Evolutionary conservation across 2,329 filamentous ascomycete genomes (phyloP).

Genomic region (Aspergillus aculeatus): DNA sequence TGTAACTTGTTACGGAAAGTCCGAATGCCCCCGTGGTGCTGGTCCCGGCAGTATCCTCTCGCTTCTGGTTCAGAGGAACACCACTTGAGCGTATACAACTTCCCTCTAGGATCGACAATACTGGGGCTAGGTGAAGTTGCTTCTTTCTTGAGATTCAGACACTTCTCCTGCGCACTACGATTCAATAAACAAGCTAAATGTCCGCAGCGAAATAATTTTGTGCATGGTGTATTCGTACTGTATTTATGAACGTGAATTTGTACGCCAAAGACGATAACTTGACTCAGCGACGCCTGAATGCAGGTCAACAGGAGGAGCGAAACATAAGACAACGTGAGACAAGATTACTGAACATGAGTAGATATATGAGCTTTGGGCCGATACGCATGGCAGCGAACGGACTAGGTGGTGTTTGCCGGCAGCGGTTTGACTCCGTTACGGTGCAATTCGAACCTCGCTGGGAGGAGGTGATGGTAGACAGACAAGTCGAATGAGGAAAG

Average conservation of each 20-base stretch:
- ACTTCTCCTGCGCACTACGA: not conserved
- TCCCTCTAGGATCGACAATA: no score
- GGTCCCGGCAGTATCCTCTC: no score
- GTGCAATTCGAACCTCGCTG: slow-evolving; percentile 1
- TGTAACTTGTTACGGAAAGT: no score
- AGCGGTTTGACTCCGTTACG: not conserved
- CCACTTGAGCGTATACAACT: no score
- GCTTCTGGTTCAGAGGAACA: no score
- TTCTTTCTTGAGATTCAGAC: not conserved
- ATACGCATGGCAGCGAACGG: slow-evolving; percentile 1
- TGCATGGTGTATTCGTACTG: slow-evolving; percentile 12
- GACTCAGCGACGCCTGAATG: slow-evolving; percentile 23
- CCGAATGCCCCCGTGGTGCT: no score
- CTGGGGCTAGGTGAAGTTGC: no score
- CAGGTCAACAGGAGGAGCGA: slow-evolving; percentile 12
- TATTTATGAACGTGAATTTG: slow-evolving; percentile 14
- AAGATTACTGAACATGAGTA: slow-evolving; percentile 5
- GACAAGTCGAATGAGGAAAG: slow-evolving; percentile 1
- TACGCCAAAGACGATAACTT: slow-evolving; percentile 15
- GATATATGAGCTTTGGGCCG: slow-evolving; percentile 6
- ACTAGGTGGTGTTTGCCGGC: not conserved
- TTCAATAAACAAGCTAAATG: not conserved
- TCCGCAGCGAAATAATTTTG: not conserved
- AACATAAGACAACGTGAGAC: slow-evolving; percentile 12
- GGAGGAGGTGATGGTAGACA: slow-evolving; percentile 1